Evolutionary conservation across 2,329 filamentous ascomycete genomes (phyloP).

Genomic region (Scorias spongiosa): DNA sequence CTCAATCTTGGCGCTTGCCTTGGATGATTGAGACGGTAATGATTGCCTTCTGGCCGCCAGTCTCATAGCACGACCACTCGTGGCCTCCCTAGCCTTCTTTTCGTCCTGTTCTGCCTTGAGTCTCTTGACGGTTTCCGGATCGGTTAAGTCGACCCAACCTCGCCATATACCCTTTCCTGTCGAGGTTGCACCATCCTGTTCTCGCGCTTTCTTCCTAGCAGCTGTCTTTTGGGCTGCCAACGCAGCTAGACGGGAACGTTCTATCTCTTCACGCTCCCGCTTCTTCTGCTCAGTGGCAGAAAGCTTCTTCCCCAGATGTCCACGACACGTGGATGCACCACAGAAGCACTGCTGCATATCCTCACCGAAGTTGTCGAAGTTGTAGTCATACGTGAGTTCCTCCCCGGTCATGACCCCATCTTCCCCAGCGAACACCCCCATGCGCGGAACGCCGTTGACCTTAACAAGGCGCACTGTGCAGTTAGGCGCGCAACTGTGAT

Average conservation of each 20-base stretch:
- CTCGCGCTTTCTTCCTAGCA: constrained; percentile 1
- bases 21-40: neutral
- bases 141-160: neutral
- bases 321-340: constrained; percentile 44
- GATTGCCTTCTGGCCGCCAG: neutral
- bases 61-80: neutral
- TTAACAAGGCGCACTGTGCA: constrained; percentile 77
- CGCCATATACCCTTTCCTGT: neutral
- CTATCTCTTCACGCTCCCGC: constrained; percentile 12
- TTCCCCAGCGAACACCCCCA: constrained; percentile 91
- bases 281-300: constrained; percentile 17
- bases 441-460: constrained; percentile 68
- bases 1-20: neutral
- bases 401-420: constrained; percentile 84
- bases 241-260: constrained; percentile 11
- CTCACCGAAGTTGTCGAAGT: constrained; percentile 39
- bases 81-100: neutral
- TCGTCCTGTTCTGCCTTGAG: neutral
- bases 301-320: constrained; percentile 32
- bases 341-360: constrained; percentile 43
- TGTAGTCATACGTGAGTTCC: constrained; percentile 88
- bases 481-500: constrained; percentile 92
- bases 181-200: neutral
- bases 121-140: neutral
- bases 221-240: constrained; percentile 13